A percentile compares a stretch with the other conserved stretches of the same genome.
Evolutionary conservation across 2,329 filamentous ascomycete species (phyloP).

Genomic region (Aspergillus sp.): DNA sequence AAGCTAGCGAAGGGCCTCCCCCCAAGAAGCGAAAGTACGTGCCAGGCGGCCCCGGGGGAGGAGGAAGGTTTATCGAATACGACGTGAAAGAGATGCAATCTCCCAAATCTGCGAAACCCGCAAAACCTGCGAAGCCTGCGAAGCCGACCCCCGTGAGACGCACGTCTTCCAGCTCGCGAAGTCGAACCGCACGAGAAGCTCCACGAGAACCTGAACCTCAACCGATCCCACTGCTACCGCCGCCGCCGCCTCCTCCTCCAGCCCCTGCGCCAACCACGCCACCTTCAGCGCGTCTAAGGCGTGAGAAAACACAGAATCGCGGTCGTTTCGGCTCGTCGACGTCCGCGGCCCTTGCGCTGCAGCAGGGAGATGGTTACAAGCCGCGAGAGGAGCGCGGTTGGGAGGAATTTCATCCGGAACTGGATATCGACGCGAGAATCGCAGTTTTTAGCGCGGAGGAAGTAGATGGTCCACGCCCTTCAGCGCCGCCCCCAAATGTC

Average conservation of each 20-base stretch:
- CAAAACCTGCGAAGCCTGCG: constrained; percentile 32
- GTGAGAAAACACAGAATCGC: constrained; percentile 39
- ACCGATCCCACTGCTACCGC: constrained; percentile 6
- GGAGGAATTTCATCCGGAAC: constrained; percentile 94
- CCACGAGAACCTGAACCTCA: constrained; percentile 5
- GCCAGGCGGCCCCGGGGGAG: constrained; percentile 77
- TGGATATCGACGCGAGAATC: constrained; percentile 78
- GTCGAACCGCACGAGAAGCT: constrained; percentile 22
- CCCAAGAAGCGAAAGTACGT: constrained; percentile 69
- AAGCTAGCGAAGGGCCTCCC: constrained; percentile 49
- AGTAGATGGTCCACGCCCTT: constrained; percentile 63
- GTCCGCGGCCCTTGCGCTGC: constrained; percentile 81
- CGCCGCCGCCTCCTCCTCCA: constrained; percentile 23
- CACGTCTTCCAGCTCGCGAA: constrained; percentile 42
- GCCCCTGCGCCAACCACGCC: constrained; percentile 29
- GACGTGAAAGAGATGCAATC: constrained; percentile 51
- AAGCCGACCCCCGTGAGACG: constrained; percentile 39
- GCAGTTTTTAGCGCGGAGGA: constrained; percentile 73
- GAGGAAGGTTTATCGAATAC: constrained; percentile 72
- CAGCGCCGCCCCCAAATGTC: constrained; percentile 35
- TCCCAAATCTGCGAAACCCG: constrained; percentile 38
- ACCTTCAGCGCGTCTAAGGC: constrained; percentile 31
- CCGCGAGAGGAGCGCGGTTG: constrained; percentile 92
- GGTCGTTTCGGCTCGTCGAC: constrained; percentile 72
- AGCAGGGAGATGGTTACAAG: constrained; percentile 93